A percentile compares a stretch with the other conserved stretches of the same genome.
phyloP scores from a whole-genome alignment of 352 stramenopile genomes.

The Phytopythium mirpurense region DNA sequence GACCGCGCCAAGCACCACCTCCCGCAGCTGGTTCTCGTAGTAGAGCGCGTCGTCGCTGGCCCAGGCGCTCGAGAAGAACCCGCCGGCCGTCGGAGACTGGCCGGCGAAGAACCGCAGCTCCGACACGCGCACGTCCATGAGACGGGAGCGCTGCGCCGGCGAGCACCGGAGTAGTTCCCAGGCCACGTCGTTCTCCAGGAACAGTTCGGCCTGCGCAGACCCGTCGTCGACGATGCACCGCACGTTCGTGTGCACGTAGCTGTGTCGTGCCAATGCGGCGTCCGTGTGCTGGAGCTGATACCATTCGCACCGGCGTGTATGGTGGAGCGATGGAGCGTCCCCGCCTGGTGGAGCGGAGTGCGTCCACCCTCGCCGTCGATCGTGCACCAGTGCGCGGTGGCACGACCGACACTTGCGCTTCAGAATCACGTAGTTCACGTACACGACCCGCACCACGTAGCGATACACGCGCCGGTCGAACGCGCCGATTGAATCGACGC shows the following conservation, averaged over 20 bases:
- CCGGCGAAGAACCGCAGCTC: conserved; percentile 60
- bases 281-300: conserved; percentile 28
- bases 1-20: conserved; percentile 32
- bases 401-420: conserved; percentile 65
- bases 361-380: conserved; percentile 29
- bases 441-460: conserved; percentile 58
- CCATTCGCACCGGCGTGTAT: not conserved
- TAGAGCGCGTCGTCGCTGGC: conserved; percentile 34
- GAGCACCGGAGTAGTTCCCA: conserved; percentile 68
- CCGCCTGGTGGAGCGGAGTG: not conserved
- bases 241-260: conserved; percentile 35
- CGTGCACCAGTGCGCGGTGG: conserved; percentile 35
- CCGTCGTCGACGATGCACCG: conserved; percentile 76
- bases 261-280: conserved; percentile 27
- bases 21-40: conserved; percentile 59
- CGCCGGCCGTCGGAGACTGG: conserved; percentile 9
- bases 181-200: conserved; percentile 56
- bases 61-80: conserved; percentile 27
- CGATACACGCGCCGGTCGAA: conserved; percentile 53
- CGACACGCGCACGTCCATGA: conserved; percentile 38
- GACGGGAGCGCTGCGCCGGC: conserved; percentile 27
- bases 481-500: not conserved
- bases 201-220: conserved; percentile 69
- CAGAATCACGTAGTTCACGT: conserved; percentile 69
- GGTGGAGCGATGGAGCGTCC: not conserved